A percentile compares a stretch with the other conserved stretches of the same genome.
Conservation (phyloP, 2,329 filamentous ascomycete genomes). For the Oidium heveae region DNA sequence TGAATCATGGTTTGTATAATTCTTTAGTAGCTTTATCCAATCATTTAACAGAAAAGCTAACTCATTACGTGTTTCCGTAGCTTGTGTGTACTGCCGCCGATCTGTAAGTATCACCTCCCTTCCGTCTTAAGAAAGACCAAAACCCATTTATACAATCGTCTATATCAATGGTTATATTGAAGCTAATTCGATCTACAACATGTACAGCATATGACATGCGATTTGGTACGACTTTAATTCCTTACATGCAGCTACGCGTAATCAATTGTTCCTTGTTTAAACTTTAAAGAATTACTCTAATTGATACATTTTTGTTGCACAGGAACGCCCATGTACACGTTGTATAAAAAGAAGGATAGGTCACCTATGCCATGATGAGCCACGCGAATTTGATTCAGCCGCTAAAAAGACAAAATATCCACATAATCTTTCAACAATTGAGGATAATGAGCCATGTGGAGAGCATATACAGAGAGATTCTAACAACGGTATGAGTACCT, state of each 20-base stretch:
- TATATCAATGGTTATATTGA: conserved; percentile 12
- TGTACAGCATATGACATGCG: conserved; percentile 68
- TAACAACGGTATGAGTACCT: conserved; percentile 23
- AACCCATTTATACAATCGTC: conserved; percentile 5
- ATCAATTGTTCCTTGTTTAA: not conserved
- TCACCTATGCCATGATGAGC: conserved; percentile 94
- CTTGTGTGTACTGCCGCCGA: conserved; percentile 72
- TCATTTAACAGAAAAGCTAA: not conserved
- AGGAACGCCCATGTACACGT: conserved; percentile 89
- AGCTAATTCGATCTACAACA: conserved; percentile 14
- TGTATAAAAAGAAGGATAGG: conserved; percentile 98
- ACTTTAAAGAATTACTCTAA: not conserved
- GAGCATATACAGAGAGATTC: conserved; percentile 23
- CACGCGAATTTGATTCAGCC: conserved; percentile 46
- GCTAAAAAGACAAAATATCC: conserved; percentile 52
- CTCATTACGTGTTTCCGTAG: conserved; percentile 26
- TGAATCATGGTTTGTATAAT: conserved; percentile 51
- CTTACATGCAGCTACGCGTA: conserved; percentile 12
- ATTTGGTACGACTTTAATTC: conserved; percentile 38
- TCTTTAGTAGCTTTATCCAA: conserved; percentile 5
- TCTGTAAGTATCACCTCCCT: conserved; percentile 41
- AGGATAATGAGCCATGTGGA: conserved; percentile 32
- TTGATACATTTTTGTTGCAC: conserved; percentile 11
- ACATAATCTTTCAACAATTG: conserved; percentile 25
- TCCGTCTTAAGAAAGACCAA: conserved; percentile 9